Base-by-base conservation (phyloP, 2,329 filamentous ascomycete species). In the Diaporthe ampelina region DNA sequence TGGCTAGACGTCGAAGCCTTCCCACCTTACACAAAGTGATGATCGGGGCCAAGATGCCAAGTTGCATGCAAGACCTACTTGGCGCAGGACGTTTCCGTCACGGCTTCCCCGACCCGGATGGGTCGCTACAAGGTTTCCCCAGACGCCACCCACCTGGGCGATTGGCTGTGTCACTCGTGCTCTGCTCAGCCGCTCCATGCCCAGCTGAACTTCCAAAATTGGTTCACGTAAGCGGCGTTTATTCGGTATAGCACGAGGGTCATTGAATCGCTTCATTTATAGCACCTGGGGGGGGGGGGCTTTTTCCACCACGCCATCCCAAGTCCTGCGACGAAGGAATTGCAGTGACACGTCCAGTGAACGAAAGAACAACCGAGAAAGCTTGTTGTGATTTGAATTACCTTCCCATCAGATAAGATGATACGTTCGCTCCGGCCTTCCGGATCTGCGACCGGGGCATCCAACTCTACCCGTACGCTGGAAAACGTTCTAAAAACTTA, bases 31-130 rank as follows among this genome's bases (percentile, higher is more conserved):
- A 54, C 21, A 43, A 67, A 43, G 43, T 21, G 69, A 50, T 63
- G 45, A 72, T 63, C 57, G 48, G 29, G 48, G 69, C 69, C 57
- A 72, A 72, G 69, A 45, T 72, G 56, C 69, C 69, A 72, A 63
- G 69, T 37, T 63, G n/a, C 24, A 72, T 72, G 69, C 69, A 72
- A 32, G 69, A 37, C 19, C 57, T 43, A 58, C 69, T 72, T 72
- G 69, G 69, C 69, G 69, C 69, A 72, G 57, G 45, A 52, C 58
- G 48, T 63, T 52, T 54, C 58, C 57, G 32, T 52, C 69, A 63
- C 57, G 69, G 45, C 56, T 52, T 63, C 15, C 50, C 40, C 45
- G 57, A 72, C 58, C 45, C 24, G 69, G 69, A 54, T 63, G 57
- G 69, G 43, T 58, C 37, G 11, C 32, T 35, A 43, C 69, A 37